Evolutionary conservation across 2,329 filamentous ascomycete species (phyloP).

Genomic region (Aureobasidium sp.): DNA sequence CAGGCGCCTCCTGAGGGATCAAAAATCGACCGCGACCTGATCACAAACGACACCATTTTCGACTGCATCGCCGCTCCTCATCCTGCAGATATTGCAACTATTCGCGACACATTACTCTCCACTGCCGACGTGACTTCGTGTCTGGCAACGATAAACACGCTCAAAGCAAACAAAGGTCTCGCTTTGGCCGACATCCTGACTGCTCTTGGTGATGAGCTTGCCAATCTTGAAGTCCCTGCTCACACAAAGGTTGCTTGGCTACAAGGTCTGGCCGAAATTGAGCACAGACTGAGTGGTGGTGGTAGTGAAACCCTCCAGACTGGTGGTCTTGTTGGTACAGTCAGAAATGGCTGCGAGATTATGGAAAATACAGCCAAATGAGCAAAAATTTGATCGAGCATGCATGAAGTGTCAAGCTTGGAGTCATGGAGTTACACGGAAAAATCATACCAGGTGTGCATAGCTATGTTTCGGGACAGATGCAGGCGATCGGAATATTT

Average conservation of each 20-base stretch:
- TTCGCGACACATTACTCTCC: conserved; percentile 73
- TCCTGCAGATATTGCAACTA: conserved; percentile 77
- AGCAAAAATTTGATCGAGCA: not conserved
- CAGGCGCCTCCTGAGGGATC: conserved; percentile 42
- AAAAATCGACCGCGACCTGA: conserved; percentile 69
- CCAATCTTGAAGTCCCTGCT: conserved; percentile 72
- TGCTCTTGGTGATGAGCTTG: conserved; percentile 72
- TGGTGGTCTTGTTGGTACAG: conserved; percentile 81
- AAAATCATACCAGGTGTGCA: conserved; percentile 1
- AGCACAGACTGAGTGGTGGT: conserved; percentile 82
- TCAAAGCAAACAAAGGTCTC: conserved; percentile 79
- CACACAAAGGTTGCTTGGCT: conserved; percentile 89
- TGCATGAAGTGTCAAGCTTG: not conserved
- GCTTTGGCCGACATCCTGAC: conserved; percentile 92
- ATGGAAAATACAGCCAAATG: conserved; percentile 30
- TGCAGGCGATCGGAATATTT: not conserved
- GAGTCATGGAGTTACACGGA: conserved; percentile 4
- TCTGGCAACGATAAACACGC: conserved; percentile 75
- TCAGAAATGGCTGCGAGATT: conserved; percentile 79
- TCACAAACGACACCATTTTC: conserved; percentile 89
- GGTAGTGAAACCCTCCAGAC: conserved; percentile 86
- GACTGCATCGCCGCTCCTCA: conserved; percentile 95
- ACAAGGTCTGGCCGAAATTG: conserved; percentile 82
- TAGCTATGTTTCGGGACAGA: not conserved
- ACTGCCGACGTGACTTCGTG: conserved; percentile 87